These are phyloP conservation scores for Komagataella pseudopastoris DNA, from an alignment of 805 yeast species.

Conservation along the genomic window DNA sequence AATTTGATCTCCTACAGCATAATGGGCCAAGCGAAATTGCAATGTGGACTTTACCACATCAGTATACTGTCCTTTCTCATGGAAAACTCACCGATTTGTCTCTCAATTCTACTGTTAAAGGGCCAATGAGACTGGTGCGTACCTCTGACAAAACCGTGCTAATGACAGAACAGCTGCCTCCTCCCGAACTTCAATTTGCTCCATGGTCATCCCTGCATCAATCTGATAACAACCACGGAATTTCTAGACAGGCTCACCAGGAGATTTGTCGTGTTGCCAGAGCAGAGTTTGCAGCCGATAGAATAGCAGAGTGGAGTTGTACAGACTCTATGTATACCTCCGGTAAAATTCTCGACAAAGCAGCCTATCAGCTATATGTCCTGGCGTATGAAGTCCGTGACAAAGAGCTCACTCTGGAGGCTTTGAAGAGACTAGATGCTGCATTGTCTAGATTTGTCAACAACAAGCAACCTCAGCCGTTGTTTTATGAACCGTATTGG, in stretches of 20 bases:
- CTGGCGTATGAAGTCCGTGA: conserved; percentile 52
- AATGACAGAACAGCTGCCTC: conserved; percentile 14
- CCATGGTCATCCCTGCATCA: conserved; percentile 37
- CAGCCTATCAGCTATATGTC: conserved; percentile 69
- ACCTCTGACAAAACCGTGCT: conserved; percentile 9
- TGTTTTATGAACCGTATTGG: conserved; percentile 67
- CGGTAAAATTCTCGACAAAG: conserved; percentile 82
- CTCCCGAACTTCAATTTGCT: conserved; percentile 24
- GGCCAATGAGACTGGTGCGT: conserved; percentile 29
- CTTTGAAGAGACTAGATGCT: conserved; percentile 41
- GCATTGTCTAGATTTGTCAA: conserved; percentile 56
- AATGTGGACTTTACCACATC: conserved; percentile 40
- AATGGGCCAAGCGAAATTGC: conserved; percentile 34
- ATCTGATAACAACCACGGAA: conserved; percentile 23
- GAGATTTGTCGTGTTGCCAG: conserved; percentile 33
- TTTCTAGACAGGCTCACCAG: conserved; percentile 21
- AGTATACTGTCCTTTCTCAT: conserved; percentile 6
- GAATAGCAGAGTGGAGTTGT: conserved; percentile 42
- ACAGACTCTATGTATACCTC: conserved; percentile 74
- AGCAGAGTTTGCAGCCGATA: conserved; percentile 36
- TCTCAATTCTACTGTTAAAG: conserved; percentile 42
- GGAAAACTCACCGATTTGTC: conserved; percentile 13
- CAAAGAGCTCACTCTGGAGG: conserved; percentile 28
- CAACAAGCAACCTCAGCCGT: conserved; percentile 56
- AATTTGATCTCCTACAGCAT: conserved; percentile 23